phyloP scores from a whole-genome alignment of 2,329 filamentous ascomycete genomes.

The Fusarium stilboides region DNA sequence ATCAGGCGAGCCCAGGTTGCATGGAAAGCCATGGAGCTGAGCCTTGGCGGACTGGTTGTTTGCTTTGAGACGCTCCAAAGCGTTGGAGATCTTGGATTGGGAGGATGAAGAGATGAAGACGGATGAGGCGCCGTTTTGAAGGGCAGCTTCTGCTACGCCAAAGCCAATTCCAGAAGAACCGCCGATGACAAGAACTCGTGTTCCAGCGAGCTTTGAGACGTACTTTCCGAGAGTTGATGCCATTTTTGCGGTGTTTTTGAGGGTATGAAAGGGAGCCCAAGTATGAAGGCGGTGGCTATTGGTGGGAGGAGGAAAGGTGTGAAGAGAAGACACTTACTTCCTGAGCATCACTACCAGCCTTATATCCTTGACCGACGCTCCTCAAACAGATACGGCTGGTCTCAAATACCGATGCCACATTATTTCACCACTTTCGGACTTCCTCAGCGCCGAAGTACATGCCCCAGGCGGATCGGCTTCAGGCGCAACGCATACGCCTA shows the following conservation, averaged over 20 bases:
- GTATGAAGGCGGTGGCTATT: not conserved
- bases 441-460: not conserved
- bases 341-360: not conserved
- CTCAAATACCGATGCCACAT: constrained; percentile 2
- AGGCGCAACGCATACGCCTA: not conserved
- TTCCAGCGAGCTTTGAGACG: constrained; percentile 42
- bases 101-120: constrained; percentile 40
- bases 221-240: constrained; percentile 32
- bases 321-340: not conserved
- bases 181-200: constrained; percentile 45
- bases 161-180: constrained; percentile 45
- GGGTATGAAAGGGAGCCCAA: not conserved
- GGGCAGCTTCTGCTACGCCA: constrained; percentile 40
- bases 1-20: constrained; percentile 29
- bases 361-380: constrained; percentile 20
- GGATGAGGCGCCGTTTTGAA: constrained; percentile 33
- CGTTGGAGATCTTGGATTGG: constrained; percentile 20
- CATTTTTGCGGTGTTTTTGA: constrained; percentile 7
- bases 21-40: constrained; percentile 37
- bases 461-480: not conserved
- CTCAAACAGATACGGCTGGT: constrained; percentile 27
- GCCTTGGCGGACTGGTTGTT: constrained; percentile 32
- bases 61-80: constrained; percentile 33
- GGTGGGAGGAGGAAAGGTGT: not conserved
- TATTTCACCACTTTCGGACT: not conserved